Evolutionary conservation across 352 stramenopile genomes (phyloP).

Genomic region (Thalassiosira oceanica): DNA sequence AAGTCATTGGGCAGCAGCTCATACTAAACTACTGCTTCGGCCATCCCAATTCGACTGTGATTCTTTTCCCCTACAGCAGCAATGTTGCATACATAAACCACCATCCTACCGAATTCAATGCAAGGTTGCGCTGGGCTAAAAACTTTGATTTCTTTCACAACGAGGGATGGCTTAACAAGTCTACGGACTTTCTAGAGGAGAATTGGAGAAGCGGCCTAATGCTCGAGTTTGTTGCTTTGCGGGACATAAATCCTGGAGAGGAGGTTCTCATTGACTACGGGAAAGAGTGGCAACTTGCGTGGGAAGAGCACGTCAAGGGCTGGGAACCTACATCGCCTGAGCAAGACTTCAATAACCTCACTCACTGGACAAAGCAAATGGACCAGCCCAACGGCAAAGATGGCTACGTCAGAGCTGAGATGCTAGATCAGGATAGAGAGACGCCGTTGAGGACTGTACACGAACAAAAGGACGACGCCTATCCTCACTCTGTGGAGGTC

Average conservation of each 20-base stretch:
- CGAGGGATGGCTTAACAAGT: slow-evolving; percentile 43
- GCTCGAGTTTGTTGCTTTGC: slow-evolving; percentile 54
- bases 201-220: slow-evolving; percentile 45
- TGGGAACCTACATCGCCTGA: slow-evolving; percentile 45
- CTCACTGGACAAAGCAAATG: slow-evolving; percentile 36
- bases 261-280: slow-evolving; percentile 77
- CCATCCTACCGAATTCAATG: slow-evolving; percentile 45
- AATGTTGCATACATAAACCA: slow-evolving; percentile 70
- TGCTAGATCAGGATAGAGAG: slow-evolving; percentile 52
- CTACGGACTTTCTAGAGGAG: slow-evolving; percentile 50
- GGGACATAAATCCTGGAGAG: slow-evolving; percentile 57
- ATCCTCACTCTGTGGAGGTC: slow-evolving; percentile 54
- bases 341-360: slow-evolving; percentile 53
- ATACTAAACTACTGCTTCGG: slow-evolving; percentile 69
- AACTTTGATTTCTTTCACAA: slow-evolving; percentile 51
- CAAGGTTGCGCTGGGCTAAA: slow-evolving; percentile 43
- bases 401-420: slow-evolving; percentile 42
- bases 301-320: slow-evolving; percentile 54
- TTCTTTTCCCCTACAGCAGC: slow-evolving; percentile 59
- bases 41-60: slow-evolving; percentile 48
- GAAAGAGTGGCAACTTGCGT: slow-evolving; percentile 69
- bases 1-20: slow-evolving; percentile 37
- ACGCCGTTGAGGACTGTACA: slow-evolving; percentile 44
- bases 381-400: slow-evolving; percentile 7
- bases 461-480: slow-evolving; percentile 48